Evolutionary conservation across 2,329 filamentous ascomycete genomes (phyloP).

Genomic region (Cladosporium sp.): DNA sequence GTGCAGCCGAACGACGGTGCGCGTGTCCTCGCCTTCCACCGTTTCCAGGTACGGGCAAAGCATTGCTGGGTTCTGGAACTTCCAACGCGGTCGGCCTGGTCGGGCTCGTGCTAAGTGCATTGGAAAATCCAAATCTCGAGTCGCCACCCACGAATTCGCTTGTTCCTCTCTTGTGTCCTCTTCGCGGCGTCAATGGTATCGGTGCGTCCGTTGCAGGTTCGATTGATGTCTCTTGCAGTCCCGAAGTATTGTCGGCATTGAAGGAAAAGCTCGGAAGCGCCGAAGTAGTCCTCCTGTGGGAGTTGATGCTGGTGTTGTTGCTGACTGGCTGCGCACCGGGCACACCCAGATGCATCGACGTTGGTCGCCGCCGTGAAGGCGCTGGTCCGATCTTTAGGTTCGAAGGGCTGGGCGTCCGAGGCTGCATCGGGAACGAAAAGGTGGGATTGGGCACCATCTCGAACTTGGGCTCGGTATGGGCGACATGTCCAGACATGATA

Average conservation of each 20-base stretch:
- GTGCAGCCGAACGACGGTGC: conserved; percentile 77
- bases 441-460: conserved; percentile 52
- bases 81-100: conserved; percentile 65
- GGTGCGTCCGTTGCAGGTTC: conserved; percentile 40
- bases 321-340: conserved; percentile 41
- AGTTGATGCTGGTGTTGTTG: conserved; percentile 30
- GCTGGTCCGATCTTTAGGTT: conserved; percentile 16
- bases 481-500: conserved; percentile 33
- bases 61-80: conserved; percentile 49
- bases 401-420: conserved; percentile 32
- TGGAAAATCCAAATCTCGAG: conserved; percentile 53
- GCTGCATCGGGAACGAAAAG: conserved; percentile 51
- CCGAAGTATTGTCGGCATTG: conserved; percentile 47
- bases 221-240: conserved; percentile 39
- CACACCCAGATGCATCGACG: conserved; percentile 39
- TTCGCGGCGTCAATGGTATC: conserved; percentile 53
- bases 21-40: conserved; percentile 62
- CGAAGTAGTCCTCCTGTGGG: conserved; percentile 45
- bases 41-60: conserved; percentile 43
- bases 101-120: conserved; percentile 67
- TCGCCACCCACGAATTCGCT: conserved; percentile 87
- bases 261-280: conserved; percentile 53
- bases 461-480: conserved; percentile 27
- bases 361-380: conserved; percentile 32
- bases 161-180: conserved; percentile 72